Evolutionary conservation across 2,329 filamentous ascomycete genomes (phyloP).

Genomic region (Hypoxylon rubiginosum): DNA sequence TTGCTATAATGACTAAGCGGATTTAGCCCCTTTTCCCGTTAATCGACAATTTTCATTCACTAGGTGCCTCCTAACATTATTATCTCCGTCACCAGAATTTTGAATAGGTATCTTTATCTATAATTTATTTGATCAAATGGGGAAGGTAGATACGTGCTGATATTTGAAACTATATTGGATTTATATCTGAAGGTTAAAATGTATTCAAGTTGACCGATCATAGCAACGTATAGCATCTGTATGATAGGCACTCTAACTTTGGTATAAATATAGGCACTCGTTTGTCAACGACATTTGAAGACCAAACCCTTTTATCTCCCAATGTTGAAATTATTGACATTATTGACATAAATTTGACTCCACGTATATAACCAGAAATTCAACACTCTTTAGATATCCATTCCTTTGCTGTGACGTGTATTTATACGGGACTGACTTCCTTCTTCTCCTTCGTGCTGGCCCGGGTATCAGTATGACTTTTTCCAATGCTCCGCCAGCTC

Average conservation of each 20-base stretch:
- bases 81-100: too few relatives aligned
- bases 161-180: too few relatives aligned
- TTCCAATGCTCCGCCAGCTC: slow-evolving; percentile 55
- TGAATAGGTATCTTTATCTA: background rate
- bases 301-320: background rate
- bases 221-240: too few relatives aligned
- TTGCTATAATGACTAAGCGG: slow-evolving; percentile 28
- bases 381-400: background rate
- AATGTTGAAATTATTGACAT: background rate
- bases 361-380: background rate
- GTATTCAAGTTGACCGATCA: too few relatives aligned
- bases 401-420: background rate
- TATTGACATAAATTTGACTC: background rate
- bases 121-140: background rate
- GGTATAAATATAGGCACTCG: too few relatives aligned
- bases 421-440: slow-evolving; percentile 32
- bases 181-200: background rate
- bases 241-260: background rate
- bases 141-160: too few relatives aligned
- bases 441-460: slow-evolving; percentile 42
- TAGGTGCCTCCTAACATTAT: background rate
- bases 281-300: background rate
- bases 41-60: background rate
- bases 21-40: slow-evolving; percentile 23
- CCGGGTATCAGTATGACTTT: slow-evolving; percentile 47